These are phyloP conservation scores for Fusarium penzigii DNA, from an alignment of 2,329 filamentous ascomycete species.

Conservation along the genomic window DNA sequence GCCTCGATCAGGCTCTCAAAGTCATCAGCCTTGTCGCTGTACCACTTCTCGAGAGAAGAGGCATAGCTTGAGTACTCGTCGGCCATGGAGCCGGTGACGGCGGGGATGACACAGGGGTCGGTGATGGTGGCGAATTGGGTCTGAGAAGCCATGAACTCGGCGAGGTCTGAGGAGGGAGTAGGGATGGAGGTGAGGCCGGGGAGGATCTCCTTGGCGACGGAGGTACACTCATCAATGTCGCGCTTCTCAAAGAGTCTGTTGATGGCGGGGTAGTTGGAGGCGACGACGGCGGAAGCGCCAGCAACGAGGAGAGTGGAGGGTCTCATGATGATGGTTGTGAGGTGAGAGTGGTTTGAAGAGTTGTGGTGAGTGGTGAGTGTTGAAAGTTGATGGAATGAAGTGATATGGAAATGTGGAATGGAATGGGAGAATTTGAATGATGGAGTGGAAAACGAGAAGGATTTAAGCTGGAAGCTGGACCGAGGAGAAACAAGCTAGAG, in stretches of 20 bases:
- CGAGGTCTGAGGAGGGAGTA: constrained; percentile 17
- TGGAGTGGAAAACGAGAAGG: too few relatives aligned
- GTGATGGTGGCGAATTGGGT: constrained; percentile 22
- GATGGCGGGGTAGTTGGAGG: constrained; percentile 8
- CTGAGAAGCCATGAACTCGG: constrained; percentile 18
- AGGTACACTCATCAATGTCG: constrained; percentile 19
- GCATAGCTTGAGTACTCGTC: constrained; percentile 29
- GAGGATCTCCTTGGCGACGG: constrained; percentile 18
- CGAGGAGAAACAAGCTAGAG: too few relatives aligned
- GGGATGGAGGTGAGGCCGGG: constrained; percentile 24
- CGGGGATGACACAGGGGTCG: constrained; percentile 26
- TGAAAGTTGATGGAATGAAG: too few relatives aligned
- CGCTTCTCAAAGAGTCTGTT: constrained; percentile 15
- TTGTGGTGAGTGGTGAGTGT: too few relatives aligned
- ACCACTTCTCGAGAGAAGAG: constrained; percentile 24
- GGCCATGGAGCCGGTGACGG: constrained; percentile 29
- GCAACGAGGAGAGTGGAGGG: constrained; percentile 6
- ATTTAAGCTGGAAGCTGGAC: too few relatives aligned
- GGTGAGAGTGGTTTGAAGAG: too few relatives aligned
- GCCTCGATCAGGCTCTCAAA: constrained; percentile 24
- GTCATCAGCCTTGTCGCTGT: constrained; percentile 13
- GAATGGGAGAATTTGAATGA: too few relatives aligned
- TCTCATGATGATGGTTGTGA: too few relatives aligned
- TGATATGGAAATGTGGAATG: too few relatives aligned
- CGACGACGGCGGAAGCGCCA: constrained; percentile 6